Evolutionary conservation across 2,329 filamentous ascomycete genomes (phyloP).

Genomic region (Ophiocordyceps camponoti-floridani): DNA sequence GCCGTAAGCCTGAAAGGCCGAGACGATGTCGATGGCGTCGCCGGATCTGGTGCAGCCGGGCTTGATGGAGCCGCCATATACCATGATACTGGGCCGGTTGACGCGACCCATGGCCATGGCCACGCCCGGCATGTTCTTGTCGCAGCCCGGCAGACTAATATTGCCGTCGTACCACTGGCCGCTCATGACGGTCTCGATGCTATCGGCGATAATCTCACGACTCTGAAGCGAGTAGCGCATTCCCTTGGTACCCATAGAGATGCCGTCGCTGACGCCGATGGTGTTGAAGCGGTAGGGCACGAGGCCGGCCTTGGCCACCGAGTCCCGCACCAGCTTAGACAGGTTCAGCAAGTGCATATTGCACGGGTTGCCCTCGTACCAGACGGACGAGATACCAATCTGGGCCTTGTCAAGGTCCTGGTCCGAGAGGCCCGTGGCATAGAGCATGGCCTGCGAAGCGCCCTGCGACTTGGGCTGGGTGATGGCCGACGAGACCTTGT

Average conservation of each 20-base stretch:
- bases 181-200: conserved; percentile 96
- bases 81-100: conserved; percentile 90
- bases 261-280: conserved; percentile 90
- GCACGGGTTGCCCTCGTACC: conserved; percentile 96
- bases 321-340: conserved; percentile 52
- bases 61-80: conserved; percentile 89
- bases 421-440: conserved; percentile 77
- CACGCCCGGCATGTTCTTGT: conserved; percentile 98
- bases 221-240: conserved; percentile 95
- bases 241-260: conserved; percentile 94
- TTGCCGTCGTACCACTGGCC: conserved; percentile 98
- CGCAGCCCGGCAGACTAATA: conserved; percentile 89
- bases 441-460: conserved; percentile 97
- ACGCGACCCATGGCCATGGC: conserved; percentile 87
- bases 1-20: conserved; percentile 93
- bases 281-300: conserved; percentile 98
- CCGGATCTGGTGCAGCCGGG: conserved; percentile 70
- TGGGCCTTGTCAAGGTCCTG: conserved; percentile 90
- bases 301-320: conserved; percentile 51
- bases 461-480: conserved; percentile 97
- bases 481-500: conserved; percentile 69
- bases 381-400: conserved; percentile 93
- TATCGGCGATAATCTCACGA: conserved; percentile 91
- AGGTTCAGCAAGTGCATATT: conserved; percentile 97
- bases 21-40: conserved; percentile 78